phyloP scores from a whole-genome alignment of 1,139 yeast species.

The Candida albicans region DNA sequence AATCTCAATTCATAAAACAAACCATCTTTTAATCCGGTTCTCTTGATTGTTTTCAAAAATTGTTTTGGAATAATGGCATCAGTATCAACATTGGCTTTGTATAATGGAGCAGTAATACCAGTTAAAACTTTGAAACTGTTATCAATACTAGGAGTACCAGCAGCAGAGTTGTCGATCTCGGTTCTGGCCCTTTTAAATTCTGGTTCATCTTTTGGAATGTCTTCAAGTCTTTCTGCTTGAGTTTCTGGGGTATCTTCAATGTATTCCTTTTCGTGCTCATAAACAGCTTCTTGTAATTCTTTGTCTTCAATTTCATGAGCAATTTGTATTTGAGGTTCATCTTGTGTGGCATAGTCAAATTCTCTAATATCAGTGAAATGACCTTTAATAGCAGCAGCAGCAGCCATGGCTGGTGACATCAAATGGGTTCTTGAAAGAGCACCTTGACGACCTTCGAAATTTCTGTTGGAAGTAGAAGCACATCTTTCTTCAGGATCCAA shows the following conservation, averaged over 20 bases:
- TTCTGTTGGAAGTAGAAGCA: conserved; percentile 97
- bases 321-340: conserved; percentile 61
- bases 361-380: conserved; percentile 89
- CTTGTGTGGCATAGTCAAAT: conserved; percentile 59
- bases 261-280: conserved; percentile 67
- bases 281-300: conserved; percentile 66
- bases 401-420: conserved; percentile 99
- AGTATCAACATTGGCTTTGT: conserved; percentile 93
- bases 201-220: conserved; percentile 52
- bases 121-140: conserved; percentile 73
- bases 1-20: conserved; percentile 89
- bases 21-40: conserved; percentile 89
- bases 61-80: conserved; percentile 99
- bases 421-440: conserved; percentile 94
- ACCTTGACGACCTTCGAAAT: conserved; percentile 99
- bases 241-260: conserved; percentile 35
- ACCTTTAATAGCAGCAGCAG: conserved; percentile 95
- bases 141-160: conserved; percentile 50
- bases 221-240: conserved; percentile 53
- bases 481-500: conserved; percentile 93
- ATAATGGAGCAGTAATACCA: conserved; percentile 91
- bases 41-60: conserved; percentile 93
- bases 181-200: conserved; percentile 26
- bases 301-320: conserved; percentile 53
- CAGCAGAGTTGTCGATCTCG: conserved; percentile 15